Evolutionary conservation across 2,329 filamentous ascomycete genomes (phyloP).

Genomic region (Fonsecaea erecta): DNA sequence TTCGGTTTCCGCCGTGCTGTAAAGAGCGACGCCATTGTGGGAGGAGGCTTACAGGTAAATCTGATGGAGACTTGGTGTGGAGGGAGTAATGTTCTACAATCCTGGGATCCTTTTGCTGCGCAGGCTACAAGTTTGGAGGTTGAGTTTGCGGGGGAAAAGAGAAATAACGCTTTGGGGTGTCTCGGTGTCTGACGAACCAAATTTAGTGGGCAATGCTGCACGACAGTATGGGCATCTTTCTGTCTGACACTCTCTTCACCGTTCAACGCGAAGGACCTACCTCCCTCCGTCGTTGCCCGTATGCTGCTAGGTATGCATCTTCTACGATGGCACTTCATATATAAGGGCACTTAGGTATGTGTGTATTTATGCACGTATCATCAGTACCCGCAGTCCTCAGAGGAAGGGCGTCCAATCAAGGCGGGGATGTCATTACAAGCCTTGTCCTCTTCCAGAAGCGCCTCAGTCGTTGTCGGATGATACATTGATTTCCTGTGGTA

Average conservation of each 20-base stretch:
- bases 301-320: no score
- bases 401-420: background rate
- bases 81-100: background rate
- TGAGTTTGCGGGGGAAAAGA: background rate
- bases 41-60: background rate
- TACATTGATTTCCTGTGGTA: background rate
- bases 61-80: background rate
- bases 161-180: background rate
- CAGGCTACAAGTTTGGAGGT: background rate
- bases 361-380: background rate
- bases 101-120: background rate
- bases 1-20: constrained; percentile 57
- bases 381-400: background rate
- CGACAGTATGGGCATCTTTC: no score
- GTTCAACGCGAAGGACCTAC: background rate
- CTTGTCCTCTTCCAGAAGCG: background rate
- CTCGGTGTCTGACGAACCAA: background rate
- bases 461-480: background rate
- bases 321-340: no score
- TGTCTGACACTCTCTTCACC: background rate
- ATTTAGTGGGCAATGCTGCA: background rate
- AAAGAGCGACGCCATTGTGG: constrained; percentile 61
- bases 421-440: background rate
- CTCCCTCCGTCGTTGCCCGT: no score
- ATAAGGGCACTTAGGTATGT: background rate